Percentiles rank a stretch among this genome's conserved stretches.
Conservation (phyloP, 1,284 basidiomycete genomes). For the Rhodotorula sp. region DNA sequence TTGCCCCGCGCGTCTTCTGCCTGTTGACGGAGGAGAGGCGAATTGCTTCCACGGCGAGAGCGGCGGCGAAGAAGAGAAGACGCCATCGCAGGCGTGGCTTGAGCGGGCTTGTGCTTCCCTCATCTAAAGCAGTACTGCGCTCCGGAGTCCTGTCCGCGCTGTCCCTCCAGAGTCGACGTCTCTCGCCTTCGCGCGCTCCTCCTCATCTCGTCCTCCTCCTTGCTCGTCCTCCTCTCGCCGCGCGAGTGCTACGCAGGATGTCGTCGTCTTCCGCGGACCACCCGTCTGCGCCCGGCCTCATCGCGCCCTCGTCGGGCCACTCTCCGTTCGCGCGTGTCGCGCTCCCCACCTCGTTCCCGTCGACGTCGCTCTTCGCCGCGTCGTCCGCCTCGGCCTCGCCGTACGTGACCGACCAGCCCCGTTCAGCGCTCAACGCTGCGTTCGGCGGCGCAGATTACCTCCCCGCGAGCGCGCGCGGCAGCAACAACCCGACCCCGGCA, state of each 20-base stretch:
- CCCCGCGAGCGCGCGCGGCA: not conserved
- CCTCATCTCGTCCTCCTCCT: no score
- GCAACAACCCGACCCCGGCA: not conserved
- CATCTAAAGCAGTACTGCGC: no score
- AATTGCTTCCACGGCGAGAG: no score
- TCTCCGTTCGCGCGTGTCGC: constrained; percentile 34
- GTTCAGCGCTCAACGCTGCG: constrained; percentile 10
- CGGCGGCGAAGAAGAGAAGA: no score
- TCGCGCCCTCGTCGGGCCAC: constrained; percentile 38
- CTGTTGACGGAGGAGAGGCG: no score
- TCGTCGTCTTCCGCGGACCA: not conserved
- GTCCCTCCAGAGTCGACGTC: no score
- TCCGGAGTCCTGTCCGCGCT: no score
- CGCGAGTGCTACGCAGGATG: no score
- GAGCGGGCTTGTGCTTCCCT: no score
- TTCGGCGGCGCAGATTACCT: constrained; percentile 24
- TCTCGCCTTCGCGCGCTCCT: no score
- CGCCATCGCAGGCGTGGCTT: no score
- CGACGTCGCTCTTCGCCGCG: constrained; percentile 28
- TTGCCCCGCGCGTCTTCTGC: no score
- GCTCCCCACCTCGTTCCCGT: constrained; percentile 27
- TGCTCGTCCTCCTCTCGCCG: not conserved
- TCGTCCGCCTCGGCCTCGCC: constrained; percentile 22
- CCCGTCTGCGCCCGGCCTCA: constrained; percentile 11
- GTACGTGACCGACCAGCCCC: constrained; percentile 41